Base-by-base conservation (phyloP, 2,329 filamentous ascomycete species). In the Botrytis byssoidea region DNA sequence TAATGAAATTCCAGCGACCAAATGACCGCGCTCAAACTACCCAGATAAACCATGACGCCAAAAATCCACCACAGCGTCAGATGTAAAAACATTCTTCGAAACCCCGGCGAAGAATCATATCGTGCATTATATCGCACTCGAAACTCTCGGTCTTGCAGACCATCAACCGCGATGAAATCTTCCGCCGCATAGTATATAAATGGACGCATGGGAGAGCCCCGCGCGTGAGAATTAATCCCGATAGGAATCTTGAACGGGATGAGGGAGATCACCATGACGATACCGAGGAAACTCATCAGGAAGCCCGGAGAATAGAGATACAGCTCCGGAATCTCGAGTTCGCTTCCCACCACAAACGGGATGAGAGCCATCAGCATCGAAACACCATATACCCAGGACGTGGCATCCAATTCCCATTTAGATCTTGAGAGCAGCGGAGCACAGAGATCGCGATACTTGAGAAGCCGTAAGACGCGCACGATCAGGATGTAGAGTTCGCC, bases 241-340 rank as follows among this genome's bases (percentile, higher is more conserved):
- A 76, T 76, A 4, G 77, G 77, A 64, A 96, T 88, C 37, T 91
- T 80, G 82, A 95, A 96, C n/a, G 91, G 88, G 37, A 97, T 90
- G n/a, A 97, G 83, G 7, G 90, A 89, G 70, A 93, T 92, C 46
- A 95, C 88, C 83, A 97, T 91, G 44, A 95, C 82, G 37, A 97
- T 89, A 60, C 93, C 88, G 18, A 92, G 88, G 78, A 97, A 93
- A 70, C 91, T 93, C 84, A 97, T 93, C 75, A 97, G 84, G 83
- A 97, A 98, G 40, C 92, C 94, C 40, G 94, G 90, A 51, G 90
- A 93, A 74, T 78, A 77, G 29, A 78, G 74, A 51, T 78, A 77
- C 16, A 78, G 73, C n/a, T 75, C 12, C 9, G 77, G 76, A 10
- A 78, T 77, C 42, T 74, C 73, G 2, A 72, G 60, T 9, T 40